A percentile compares a stretch with the other conserved stretches of the same genome.
Conservation (phyloP, 2,329 filamentous ascomycete genomes). For the Arthrobotrys musiformis region DNA sequence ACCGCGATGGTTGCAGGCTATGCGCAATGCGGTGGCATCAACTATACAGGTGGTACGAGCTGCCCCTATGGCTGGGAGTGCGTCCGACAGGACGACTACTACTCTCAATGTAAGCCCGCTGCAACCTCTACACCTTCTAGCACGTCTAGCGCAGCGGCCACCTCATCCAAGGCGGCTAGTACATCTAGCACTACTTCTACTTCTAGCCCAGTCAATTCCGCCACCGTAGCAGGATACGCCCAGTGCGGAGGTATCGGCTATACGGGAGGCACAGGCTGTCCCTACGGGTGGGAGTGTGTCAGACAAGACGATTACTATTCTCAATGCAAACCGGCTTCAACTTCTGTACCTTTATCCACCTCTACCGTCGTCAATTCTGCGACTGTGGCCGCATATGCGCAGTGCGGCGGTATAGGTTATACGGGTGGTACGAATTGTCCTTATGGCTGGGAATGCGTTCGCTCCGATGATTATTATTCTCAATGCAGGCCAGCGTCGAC, state of each 20-base stretch:
- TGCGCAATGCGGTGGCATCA: slow-evolving; percentile 21
- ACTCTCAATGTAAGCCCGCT: slow-evolving; percentile 23
- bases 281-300: slow-evolving; percentile 5
- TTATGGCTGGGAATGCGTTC: slow-evolving; percentile 50
- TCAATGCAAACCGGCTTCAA: not conserved
- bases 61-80: slow-evolving; percentile 20
- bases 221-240: not conserved
- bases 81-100: slow-evolving; percentile 4
- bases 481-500: slow-evolving; percentile 44
- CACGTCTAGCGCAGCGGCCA: not conserved
- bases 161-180: no score
- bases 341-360: not conserved
- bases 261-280: slow-evolving; percentile 7
- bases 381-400: slow-evolving; percentile 44
- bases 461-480: slow-evolving; percentile 56
- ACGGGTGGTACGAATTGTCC: slow-evolving; percentile 54
- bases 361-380: not conserved
- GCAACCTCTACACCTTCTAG: not conserved
- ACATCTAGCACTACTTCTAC: not conserved
- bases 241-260: slow-evolving; percentile 26
- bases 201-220: not conserved
- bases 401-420: slow-evolving; percentile 55
- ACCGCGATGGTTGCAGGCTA: not conserved
- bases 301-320: not conserved
- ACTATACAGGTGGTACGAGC: not conserved